Conservation (phyloP, 441 rosid genomes). For the Theobroma grandiflorum region DNA sequence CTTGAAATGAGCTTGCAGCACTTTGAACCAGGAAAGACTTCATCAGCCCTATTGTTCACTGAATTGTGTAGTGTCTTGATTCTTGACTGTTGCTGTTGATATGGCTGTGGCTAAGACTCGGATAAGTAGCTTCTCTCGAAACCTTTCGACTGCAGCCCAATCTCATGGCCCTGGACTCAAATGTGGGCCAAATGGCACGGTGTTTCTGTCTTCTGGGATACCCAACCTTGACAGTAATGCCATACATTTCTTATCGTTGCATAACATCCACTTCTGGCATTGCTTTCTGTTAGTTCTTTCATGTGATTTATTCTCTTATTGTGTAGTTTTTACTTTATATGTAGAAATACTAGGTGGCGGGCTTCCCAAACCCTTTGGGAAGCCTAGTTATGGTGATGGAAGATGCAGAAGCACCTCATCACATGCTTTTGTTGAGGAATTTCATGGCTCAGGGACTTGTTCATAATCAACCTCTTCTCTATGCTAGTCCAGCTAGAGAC, state of each 20-base stretch:
- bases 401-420: constrained; percentile 97
- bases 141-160: constrained; percentile 46
- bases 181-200: constrained; percentile 82
- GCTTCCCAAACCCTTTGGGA: constrained; percentile 77
- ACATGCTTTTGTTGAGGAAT: constrained; percentile 88
- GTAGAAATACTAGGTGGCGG: constrained; percentile 89
- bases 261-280: neutral
- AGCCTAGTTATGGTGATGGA: constrained; percentile 96
- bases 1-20: neutral
- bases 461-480: constrained; percentile 79
- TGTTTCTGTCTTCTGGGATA: constrained; percentile 77
- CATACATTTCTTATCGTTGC: neutral
- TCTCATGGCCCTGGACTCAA: constrained; percentile 74
- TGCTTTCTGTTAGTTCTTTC: neutral
- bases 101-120: constrained; percentile 77
- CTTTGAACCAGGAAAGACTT: constrained; percentile 5
- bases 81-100: constrained; percentile 24
- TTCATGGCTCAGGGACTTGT: constrained; percentile 98
- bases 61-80: neutral
- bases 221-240: constrained; percentile 87
- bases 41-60: neutral
- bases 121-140: constrained; percentile 85
- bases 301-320: constrained; percentile 5
- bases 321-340: constrained; percentile 24
- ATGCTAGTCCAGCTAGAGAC: constrained; percentile 82